Evolutionary conservation across 495 filamentous ascomycete genomes (phyloP), one percentile per base, ranked within the genome.

Genomic region (Ramalina intermedia): DNA sequence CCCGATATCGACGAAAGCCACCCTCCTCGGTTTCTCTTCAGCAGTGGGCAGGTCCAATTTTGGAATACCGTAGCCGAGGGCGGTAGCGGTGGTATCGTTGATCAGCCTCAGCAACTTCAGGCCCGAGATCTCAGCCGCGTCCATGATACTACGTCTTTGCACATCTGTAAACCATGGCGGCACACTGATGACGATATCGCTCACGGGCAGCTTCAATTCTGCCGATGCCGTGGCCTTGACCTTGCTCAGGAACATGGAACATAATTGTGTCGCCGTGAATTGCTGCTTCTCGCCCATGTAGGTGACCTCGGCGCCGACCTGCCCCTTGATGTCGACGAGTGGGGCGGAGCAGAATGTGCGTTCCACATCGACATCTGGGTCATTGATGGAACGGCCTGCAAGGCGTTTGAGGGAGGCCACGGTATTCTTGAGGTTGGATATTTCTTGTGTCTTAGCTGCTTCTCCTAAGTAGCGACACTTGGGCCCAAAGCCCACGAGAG

Each of bases 361-460:
- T 76, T 99, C 91, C 57, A 89, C 74, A 63, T 86, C 72, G 47
- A 95, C 73, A 74, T 99, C 91, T 58, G 89, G 88, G 63, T 99
- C 91, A 58, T 77, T 80, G 65, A 87, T 72, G 35, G 74, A 72
- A 58, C 91, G 85, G 56, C 91, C 91, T 60, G 84, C 81, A 47
- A 99, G 76, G 59, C 91, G 83, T 73, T 95, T 94, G 48, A 99
- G 76, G 54, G 80, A 89, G 64, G 78, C 71, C 67, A 96, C 85
- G 46, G 91, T 99, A 75, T 96, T 99, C 75, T 95, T 99, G 55
- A 99, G 76, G 71, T 99, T 99, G 55, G 90, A 96, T 61, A 94
- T 90, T 73, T 96, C 93, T 72, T 94, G 90, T 56, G 89, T 96
- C 78, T 96, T 96, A 47, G 91, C 91, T 46, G 85, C 68, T 69